Percentiles rank a stretch among this genome's conserved stretches.
Conservation (phyloP, 352 stramenopile genomes). For the Globisporangium parvum region DNA sequence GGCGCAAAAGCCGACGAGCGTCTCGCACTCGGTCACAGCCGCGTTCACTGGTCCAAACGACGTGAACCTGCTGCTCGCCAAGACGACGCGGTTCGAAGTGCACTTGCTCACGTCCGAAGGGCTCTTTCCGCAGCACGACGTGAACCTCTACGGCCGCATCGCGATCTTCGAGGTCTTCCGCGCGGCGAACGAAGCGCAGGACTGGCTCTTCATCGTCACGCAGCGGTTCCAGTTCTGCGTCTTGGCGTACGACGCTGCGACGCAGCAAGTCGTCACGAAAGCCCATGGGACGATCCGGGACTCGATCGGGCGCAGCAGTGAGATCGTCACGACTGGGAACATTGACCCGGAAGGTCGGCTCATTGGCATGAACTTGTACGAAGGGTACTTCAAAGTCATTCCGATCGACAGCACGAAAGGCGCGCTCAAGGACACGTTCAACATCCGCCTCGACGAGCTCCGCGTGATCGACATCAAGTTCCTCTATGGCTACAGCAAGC, state of each 20-base stretch:
- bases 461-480: constrained; percentile 93
- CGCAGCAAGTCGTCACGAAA: constrained; percentile 76
- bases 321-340: constrained; percentile 86
- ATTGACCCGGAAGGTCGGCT: constrained; percentile 81
- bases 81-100: constrained; percentile 87
- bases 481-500: constrained; percentile 82
- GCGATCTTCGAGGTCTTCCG: constrained; percentile 85
- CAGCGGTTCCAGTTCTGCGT: constrained; percentile 90
- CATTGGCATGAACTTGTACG: constrained; percentile 90
- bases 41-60: constrained; percentile 84
- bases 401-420: constrained; percentile 80
- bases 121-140: constrained; percentile 79
- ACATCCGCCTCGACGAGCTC: constrained; percentile 91
- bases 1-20: constrained; percentile 90
- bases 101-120: constrained; percentile 84
- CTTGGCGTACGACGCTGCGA: constrained; percentile 66
- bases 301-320: constrained; percentile 80
- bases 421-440: constrained; percentile 84
- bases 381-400: constrained; percentile 89
- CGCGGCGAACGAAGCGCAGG: constrained; percentile 57
- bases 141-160: constrained; percentile 85
- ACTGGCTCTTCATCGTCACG: constrained; percentile 88
- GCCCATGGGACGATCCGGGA: constrained; percentile 84
- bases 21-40: constrained; percentile 90
- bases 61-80: constrained; percentile 88